These are phyloP conservation scores for Lentinula detonsa DNA, from an alignment of 768 basidiomycete species.

Conservation along the genomic window DNA sequence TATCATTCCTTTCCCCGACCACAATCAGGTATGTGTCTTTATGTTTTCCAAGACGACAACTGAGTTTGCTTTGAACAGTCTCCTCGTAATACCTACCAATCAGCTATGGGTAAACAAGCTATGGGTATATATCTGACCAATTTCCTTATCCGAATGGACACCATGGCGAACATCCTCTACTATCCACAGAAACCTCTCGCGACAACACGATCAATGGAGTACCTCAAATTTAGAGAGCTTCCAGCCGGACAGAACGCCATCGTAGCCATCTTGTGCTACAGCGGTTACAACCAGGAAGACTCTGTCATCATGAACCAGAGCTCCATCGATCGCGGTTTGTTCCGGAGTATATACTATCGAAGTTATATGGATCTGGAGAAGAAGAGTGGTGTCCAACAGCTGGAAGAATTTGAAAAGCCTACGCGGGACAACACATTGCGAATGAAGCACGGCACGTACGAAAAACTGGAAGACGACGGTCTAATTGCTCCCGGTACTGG, in stretches of 20 bases:
- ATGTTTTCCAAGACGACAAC: background rate
- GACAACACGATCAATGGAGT: conserved; percentile 99
- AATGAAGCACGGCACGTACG: conserved; percentile 98
- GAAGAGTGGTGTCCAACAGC: conserved; percentile 83
- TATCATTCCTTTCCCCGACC: conserved; percentile 99
- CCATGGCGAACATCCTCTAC: conserved; percentile 99
- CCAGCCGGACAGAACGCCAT: conserved; percentile 99
- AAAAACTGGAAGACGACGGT: conserved; percentile 96
- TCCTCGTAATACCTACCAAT: conserved; percentile 99
- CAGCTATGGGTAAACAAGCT: conserved; percentile 99
- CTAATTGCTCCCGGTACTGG: conserved; percentile 93
- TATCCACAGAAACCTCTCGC: conserved; percentile 99
- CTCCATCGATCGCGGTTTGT: conserved; percentile 95
- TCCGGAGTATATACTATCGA: conserved; percentile 97
- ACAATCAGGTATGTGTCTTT: conserved; percentile 76
- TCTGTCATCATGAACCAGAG: conserved; percentile 99
- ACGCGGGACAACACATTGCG: conserved; percentile 87
- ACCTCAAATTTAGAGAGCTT: conserved; percentile 96
- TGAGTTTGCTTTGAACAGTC: conserved; percentile 47
- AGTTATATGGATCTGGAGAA: conserved; percentile 99
- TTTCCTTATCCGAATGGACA: conserved; percentile 98
- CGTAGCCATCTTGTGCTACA: conserved; percentile 97
- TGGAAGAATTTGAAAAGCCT: conserved; percentile 98
- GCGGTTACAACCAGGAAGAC: conserved; percentile 99
- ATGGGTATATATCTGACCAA: conserved; percentile 99